These are phyloP conservation scores for Datisca glomerata DNA, from an alignment of 306 rosid genomes.

Conservation along the genomic window DNA sequence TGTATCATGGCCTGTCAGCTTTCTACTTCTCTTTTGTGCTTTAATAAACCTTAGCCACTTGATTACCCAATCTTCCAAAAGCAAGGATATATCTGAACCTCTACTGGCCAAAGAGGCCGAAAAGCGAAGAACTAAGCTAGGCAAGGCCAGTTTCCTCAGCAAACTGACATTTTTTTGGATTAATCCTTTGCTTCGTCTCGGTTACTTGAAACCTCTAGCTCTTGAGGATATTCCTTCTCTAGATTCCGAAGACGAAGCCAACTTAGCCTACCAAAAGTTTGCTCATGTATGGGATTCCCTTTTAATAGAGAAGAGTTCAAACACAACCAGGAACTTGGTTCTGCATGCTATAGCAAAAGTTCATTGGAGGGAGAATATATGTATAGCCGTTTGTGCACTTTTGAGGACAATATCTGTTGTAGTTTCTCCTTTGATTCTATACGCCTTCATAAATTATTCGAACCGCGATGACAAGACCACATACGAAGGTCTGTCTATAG, in stretches of 20 bases:
- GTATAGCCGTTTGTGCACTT: conserved; percentile 36
- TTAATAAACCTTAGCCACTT: conserved; percentile 21
- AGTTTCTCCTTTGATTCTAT: conserved; percentile 51
- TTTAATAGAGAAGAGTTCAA: conserved; percentile 19
- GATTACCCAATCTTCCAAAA: conserved; percentile 6
- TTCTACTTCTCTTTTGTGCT: conserved; percentile 39
- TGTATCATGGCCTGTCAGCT: conserved; percentile 24
- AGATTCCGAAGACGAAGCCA: conserved; percentile 51
- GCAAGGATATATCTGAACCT: conserved; percentile 33
- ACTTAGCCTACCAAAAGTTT: conserved; percentile 29
- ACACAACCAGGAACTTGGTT: conserved; percentile 27
- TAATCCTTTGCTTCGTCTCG: conserved; percentile 38
- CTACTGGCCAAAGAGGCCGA: conserved; percentile 19
- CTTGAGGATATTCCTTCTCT: conserved; percentile 56
- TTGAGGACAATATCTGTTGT: conserved; percentile 32
- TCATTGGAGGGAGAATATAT: conserved; percentile 40
- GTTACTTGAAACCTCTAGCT: conserved; percentile 38
- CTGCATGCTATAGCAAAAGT: conserved; percentile 33
- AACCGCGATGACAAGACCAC: conserved; percentile 17
- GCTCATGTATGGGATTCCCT: conserved; percentile 38
- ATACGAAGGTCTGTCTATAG: conserved; percentile 31
- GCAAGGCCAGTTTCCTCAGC: conserved; percentile 22
- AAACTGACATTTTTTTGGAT: conserved; percentile 62
- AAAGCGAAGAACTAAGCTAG: conserved; percentile 15
- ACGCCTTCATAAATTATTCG: conserved; percentile 52